Evolutionary conservation across 164 flowering plant species (phyloP), one percentile per base, ranked within the genome.

Genomic region (Brasenia schreberi): DNA sequence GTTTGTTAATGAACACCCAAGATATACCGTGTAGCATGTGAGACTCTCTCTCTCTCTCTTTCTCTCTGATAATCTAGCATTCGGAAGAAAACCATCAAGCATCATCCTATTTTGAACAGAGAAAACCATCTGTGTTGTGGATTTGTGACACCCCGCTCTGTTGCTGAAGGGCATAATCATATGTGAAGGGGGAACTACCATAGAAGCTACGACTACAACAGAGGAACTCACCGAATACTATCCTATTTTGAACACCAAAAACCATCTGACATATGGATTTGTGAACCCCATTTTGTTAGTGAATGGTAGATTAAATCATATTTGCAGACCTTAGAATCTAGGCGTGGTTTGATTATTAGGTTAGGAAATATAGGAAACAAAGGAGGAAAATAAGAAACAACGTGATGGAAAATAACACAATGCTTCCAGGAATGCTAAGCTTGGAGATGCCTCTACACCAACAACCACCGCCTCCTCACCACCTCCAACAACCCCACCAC

Each of bases 381-480:
- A 45, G 14, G 53, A 45, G n/a, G 63, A 61, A 61, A 61, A 5
- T 1, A 18, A 18, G 63, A 18, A 7, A 23, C 7, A 7, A 18
- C 11, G 63, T 0, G 9, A 18, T 61, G 33, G 23, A 16, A 61
- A 18, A n/a, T 18, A 61, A 61, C 9, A n/a, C 17, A n/a, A n/a
- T 11, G 39, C 49, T 73, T 62, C 59, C 61, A 5, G 76, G 78
- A 64, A 72, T 78, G 68, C 43, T 78, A 18, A 76, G 78, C 9
- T 52, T 78, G 43, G 81, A 78, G 18, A 70, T 78, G 68, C 72
- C 76, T 65, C 61, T 66, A 5, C 80, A 77, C 27, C 73, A 70
- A 44, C 72, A 61, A 0, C 72, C 60, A 5, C 73, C 64, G 27
- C 74, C 65, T 0, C 68, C 63, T 1, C 71, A 63, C 19, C 67